phyloP scores from a whole-genome alignment of 2,329 filamentous ascomycete genomes.

The Aureobasidium sp. region DNA sequence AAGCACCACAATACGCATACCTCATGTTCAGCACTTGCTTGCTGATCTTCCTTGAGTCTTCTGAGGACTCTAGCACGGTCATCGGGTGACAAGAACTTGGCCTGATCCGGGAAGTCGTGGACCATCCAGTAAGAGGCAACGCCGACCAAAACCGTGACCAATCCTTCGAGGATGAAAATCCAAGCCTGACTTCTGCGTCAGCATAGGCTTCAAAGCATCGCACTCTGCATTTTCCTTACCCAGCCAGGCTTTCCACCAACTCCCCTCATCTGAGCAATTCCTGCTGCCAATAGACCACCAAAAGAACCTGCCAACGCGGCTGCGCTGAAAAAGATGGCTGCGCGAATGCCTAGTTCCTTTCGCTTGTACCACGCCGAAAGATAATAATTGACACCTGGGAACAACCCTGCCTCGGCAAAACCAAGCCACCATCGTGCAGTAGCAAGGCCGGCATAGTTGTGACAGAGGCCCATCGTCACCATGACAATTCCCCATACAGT shows the following conservation, averaged over 20 bases:
- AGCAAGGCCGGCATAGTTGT: slow-evolving; percentile 26
- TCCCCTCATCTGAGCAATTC: slow-evolving; percentile 63
- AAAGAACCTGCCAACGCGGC: slow-evolving; percentile 74
- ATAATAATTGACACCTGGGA: slow-evolving; percentile 72
- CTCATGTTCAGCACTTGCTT: slow-evolving; percentile 67
- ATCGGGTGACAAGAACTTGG: slow-evolving; percentile 59
- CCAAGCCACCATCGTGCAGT: slow-evolving; percentile 28
- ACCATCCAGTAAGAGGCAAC: slow-evolving; percentile 68
- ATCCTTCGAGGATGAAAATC: slow-evolving; percentile 51
- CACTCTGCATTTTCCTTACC: slow-evolving; percentile 16
- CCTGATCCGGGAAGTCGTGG: slow-evolving; percentile 73
- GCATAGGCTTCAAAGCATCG: neutral
- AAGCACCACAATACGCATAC: neutral
- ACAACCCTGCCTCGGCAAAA: slow-evolving; percentile 33
- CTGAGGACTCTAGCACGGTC: slow-evolving; percentile 68
- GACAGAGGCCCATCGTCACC: slow-evolving; percentile 40
- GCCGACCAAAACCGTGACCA: slow-evolving; percentile 63
- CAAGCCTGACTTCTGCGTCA: slow-evolving; percentile 24
- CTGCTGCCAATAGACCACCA: slow-evolving; percentile 65
- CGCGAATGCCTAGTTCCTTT: slow-evolving; percentile 70
- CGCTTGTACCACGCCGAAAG: slow-evolving; percentile 79
- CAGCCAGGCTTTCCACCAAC: slow-evolving; percentile 40
- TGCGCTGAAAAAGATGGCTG: slow-evolving; percentile 77
- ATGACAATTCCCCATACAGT: slow-evolving; percentile 60
- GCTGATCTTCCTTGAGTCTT: slow-evolving; percentile 63